phyloP scores from a whole-genome alignment of 805 yeast genomes.

The Cyberlindnera samutprakarnensis region DNA sequence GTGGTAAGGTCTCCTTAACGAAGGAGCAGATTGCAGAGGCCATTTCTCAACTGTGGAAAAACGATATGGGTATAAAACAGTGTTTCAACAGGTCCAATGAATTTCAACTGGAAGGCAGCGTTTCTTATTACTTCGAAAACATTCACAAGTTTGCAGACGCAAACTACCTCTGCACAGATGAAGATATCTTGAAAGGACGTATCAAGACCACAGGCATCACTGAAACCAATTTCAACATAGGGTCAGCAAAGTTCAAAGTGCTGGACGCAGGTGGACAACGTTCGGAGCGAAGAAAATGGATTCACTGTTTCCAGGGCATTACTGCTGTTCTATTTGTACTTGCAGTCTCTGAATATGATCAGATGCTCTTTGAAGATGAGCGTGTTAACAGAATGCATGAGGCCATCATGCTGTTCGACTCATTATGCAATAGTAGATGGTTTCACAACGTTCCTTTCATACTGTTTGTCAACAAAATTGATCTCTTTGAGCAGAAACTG shows the following conservation, averaged over 20 bases:
- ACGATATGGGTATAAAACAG: constrained; percentile 57
- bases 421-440: constrained; percentile 81
- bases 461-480: constrained; percentile 82
- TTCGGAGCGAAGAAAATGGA: constrained; percentile 88
- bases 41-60: constrained; percentile 58
- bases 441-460: constrained; percentile 82
- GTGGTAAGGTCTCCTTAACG: constrained; percentile 13
- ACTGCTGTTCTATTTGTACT: constrained; percentile 83
- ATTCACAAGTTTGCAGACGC: constrained; percentile 58
- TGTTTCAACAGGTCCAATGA: constrained; percentile 58
- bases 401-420: constrained; percentile 74
- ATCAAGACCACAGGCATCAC: constrained; percentile 95
- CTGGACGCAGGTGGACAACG: constrained; percentile 97
- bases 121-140: constrained; percentile 72
- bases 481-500: constrained; percentile 69
- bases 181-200: constrained; percentile 82
- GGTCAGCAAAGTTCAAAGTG: constrained; percentile 60
- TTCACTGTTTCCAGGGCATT: constrained; percentile 87
- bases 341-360: constrained; percentile 90
- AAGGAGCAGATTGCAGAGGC: constrained; percentile 65
- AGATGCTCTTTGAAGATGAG: constrained; percentile 83
- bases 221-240: constrained; percentile 71
- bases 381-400: constrained; percentile 88
- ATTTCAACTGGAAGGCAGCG: constrained; percentile 81
- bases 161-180: constrained; percentile 63